Conservation (phyloP, 805 yeast species). For the Deakozyma indianensis region DNA sequence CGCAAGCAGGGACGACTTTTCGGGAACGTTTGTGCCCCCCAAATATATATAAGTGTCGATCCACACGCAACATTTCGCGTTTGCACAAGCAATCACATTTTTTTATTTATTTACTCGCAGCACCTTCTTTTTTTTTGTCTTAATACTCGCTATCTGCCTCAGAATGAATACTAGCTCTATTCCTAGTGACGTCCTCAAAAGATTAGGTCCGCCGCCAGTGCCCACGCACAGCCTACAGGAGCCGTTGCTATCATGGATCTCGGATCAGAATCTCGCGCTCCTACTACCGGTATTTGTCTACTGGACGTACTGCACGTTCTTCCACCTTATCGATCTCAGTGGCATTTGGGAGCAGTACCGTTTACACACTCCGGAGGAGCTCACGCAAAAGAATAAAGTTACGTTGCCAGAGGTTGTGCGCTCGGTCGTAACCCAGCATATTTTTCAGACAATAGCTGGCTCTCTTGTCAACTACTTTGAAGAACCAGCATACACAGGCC, state of each 20-base stretch:
- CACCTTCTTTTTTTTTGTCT: too few species aligned
- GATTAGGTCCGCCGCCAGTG: neutral
- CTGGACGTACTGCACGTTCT: slow-evolving; percentile 65
- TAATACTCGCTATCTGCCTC: too few species aligned
- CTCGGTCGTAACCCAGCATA: slow-evolving; percentile 77
- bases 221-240: neutral
- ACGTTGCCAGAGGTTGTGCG: slow-evolving; percentile 50
- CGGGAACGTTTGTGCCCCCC: too few species aligned
- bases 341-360: slow-evolving; percentile 71
- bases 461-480: slow-evolving; percentile 40
- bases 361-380: slow-evolving; percentile 87
- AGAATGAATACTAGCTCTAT: too few species aligned
- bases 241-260: slow-evolving; percentile 38
- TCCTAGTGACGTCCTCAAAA: neutral
- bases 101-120: too few species aligned
- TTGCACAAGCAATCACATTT: too few species aligned
- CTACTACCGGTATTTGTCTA: slow-evolving; percentile 67
- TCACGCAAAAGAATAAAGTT: slow-evolving; percentile 60
- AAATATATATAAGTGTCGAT: too few species aligned
- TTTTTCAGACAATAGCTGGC: slow-evolving; percentile 69
- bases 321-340: slow-evolving; percentile 59
- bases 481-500: slow-evolving; percentile 30
- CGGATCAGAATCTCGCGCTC: slow-evolving; percentile 62
- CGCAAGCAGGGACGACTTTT: too few species aligned
- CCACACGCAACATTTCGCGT: too few species aligned